Conservation (phyloP, 345 rosid species). For the Melaleuca quinquenervia region DNA sequence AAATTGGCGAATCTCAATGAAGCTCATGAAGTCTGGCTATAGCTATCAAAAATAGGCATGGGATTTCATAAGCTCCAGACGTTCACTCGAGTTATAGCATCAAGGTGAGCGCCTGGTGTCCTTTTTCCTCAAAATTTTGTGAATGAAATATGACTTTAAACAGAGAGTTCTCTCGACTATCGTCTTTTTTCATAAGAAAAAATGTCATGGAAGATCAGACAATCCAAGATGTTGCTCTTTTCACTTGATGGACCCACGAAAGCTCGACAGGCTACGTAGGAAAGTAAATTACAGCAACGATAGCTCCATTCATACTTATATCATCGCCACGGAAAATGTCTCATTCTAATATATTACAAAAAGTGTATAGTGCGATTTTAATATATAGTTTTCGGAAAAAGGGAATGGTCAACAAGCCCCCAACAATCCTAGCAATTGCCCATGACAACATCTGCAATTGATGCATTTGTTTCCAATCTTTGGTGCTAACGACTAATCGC, state of each 20-base stretch:
- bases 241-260: neutral
- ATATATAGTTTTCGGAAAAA: neutral
- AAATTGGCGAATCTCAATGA: rapidly evolving
- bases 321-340: neutral
- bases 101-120: no score
- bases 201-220: rapidly evolving
- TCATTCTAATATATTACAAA: no score
- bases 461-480: neutral
- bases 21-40: neutral
- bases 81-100: neutral
- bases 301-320: neutral
- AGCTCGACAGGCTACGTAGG: neutral
- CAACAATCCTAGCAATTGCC: neutral
- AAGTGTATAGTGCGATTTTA: neutral
- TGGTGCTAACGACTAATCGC: no score
- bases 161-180: neutral
- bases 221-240: neutral
- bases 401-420: neutral
- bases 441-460: neutral
- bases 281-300: neutral
- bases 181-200: neutral
- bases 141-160: neutral
- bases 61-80: neutral
- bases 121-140: neutral
- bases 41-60: rapidly evolving